Percentiles rank a stretch among this genome's conserved stretches.
Conservation (phyloP, 192 early-diverging fungal genomes). For the Coemansia reversa region DNA sequence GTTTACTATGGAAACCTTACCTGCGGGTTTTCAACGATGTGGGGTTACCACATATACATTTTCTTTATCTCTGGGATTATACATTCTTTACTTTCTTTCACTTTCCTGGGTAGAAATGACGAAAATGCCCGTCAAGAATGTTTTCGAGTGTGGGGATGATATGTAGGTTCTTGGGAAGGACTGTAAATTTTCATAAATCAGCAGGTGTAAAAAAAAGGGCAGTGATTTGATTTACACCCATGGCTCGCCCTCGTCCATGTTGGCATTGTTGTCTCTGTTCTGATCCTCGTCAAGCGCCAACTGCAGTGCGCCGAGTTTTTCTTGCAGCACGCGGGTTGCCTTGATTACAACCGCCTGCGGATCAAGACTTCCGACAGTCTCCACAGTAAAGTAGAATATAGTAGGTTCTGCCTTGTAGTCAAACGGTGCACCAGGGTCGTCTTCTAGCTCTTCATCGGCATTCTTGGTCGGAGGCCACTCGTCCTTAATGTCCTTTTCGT, state of each 20-base stretch:
- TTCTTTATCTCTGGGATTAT: not conserved
- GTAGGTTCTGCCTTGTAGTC: slow-evolving; percentile 81
- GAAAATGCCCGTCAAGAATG: not conserved
- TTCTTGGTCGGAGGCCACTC: slow-evolving; percentile 83
- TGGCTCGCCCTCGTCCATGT: slow-evolving; percentile 45
- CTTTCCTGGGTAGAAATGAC: not conserved
- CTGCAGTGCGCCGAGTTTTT: slow-evolving; percentile 70
- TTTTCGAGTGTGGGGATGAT: not conserved
- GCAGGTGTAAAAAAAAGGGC: slow-evolving; percentile 4
- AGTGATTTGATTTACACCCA: slow-evolving; percentile 29
- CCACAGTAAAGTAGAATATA: slow-evolving; percentile 73
- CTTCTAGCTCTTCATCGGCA: slow-evolving; percentile 59
- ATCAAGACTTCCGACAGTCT: slow-evolving; percentile 75
- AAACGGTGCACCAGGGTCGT: slow-evolving; percentile 56
- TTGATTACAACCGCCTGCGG: slow-evolving; percentile 70
- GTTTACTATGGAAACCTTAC: not conserved
- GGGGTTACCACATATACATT: not conserved
- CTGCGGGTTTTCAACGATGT: not conserved
- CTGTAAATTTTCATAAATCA: not conserved
- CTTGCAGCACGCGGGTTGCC: slow-evolving; percentile 69
- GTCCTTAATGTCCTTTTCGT: slow-evolving; percentile 76
- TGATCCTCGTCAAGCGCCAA: slow-evolving; percentile 60
- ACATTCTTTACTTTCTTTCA: not conserved
- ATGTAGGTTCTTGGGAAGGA: not conserved
- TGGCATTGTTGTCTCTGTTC: slow-evolving; percentile 32